Evolutionary conservation across 805 yeast genomes (phyloP).

Genomic region (Naumovozyma baii): DNA sequence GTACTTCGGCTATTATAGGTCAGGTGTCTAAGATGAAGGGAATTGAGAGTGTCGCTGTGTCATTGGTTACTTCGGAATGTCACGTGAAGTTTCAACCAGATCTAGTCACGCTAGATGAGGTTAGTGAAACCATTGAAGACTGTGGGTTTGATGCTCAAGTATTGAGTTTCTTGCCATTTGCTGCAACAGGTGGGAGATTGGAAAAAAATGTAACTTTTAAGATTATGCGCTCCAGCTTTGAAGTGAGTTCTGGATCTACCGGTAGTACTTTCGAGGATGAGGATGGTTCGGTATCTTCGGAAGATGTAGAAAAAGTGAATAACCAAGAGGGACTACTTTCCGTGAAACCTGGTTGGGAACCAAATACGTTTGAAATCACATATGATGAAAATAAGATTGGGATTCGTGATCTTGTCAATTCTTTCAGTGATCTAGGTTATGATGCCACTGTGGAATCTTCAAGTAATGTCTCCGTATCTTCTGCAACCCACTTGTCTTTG

Average conservation of each 20-base stretch:
- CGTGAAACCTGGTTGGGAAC: not conserved
- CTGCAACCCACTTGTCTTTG: conserved; percentile 50
- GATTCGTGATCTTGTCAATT: conserved; percentile 49
- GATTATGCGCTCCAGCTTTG: not conserved
- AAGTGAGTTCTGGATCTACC: not conserved
- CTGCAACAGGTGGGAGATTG: not conserved
- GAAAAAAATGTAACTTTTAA: conserved; percentile 1
- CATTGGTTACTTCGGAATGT: conserved; percentile 70
- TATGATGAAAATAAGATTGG: conserved; percentile 49
- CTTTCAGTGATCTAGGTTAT: conserved; percentile 44
- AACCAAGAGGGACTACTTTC: not conserved
- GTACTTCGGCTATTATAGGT: conserved; percentile 56
- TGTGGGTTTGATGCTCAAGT: conserved; percentile 56
- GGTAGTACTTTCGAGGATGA: not conserved
- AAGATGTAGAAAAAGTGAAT: not conserved
- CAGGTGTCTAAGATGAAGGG: conserved; percentile 42
- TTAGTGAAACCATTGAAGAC: conserved; percentile 55
- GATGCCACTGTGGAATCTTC: conserved; percentile 39
- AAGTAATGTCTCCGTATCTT: conserved; percentile 39
- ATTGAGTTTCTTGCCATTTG: not conserved
- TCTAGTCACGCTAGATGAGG: conserved; percentile 23
- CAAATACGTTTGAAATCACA: conserved; percentile 22
- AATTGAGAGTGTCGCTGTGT: conserved; percentile 48
- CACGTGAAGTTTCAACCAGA: conserved; percentile 37
- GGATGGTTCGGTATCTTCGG: not conserved